Evolutionary conservation across 768 basidiomycete species (phyloP), one percentile per base, ranked within the genome.

Genomic region (Coprinopsis strossmayeri): DNA sequence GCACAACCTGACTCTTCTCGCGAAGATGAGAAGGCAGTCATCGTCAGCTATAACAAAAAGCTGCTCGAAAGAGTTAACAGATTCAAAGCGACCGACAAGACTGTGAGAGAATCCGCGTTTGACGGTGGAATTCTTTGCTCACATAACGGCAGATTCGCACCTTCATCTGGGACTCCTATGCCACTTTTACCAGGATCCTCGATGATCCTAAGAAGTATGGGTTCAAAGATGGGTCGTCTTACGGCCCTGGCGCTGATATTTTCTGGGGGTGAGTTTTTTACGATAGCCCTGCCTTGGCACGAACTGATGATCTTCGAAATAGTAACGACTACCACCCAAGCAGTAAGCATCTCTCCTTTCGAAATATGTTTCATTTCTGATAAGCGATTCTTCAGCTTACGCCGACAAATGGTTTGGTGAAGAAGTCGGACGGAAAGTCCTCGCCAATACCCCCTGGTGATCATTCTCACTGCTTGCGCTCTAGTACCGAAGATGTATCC

Each of bases 241-340:
- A 64, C 48, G 78, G 78, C 9, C 60, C 58, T 18, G 64, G 60
- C 25, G 32, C 68, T 12, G 69, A 68, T 12, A 63, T 70, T 42
- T 81, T 81, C 69, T 81, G 79, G 79, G 74, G 73, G 77, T 78
- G 53, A 49, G 73, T 15, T 10, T 40, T 25, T 46, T 17, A 3
- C 12, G 11, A 43, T 30, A 12, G 17, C n/a, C n/a, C 28, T 34
- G 44, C 21, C 11, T 21, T 9, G 13, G 15, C 24, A 30, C n/a
- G 46, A 34, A 49, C 18, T 45, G 3, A 44, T 28, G 40, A 7
- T 23, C n/a, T 13, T 28, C 46, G 34, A n/a, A 25, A 48, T 46
- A 79, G 78, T 12, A 77, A 81, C 51, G 69, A 76, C 57, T 76
- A 71, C 53, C 79, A 81, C 51, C 75, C 79, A 11, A 69, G 69